Evolutionary conservation across 208 protist genomes (phyloP), one percentile per base, ranked within the genome.

Genomic region (Ichthyophonus hoferi): DNA sequence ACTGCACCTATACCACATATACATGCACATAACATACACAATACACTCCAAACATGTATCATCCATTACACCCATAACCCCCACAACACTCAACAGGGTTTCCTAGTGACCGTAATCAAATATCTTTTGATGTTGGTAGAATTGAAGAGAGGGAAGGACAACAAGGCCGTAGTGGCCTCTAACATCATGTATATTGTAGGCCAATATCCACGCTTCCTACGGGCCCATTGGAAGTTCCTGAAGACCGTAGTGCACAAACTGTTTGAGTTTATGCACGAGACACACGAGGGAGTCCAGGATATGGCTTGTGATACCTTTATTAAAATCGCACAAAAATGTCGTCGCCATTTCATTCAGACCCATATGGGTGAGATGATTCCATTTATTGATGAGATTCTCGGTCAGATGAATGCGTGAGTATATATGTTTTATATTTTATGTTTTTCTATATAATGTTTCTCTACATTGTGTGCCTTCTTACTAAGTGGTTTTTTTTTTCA

Each of bases 111-210:
- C 24, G 98, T 99, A 50, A 98, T 99, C 81, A 97, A 96, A 58
- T 97, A 99, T 33, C 95, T 99, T 2, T 94, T 99, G 2, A 95
- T 95, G 0, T 93, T 99, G 34, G 99, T 97, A 91, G 98, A 99
- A 83, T 96, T 96, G 90, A 95, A 95, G 58, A 86, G 83, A 37
- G 96, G 96, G 0, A 98, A 98, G 91, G 97, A 98, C 86, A 98
- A 99, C 93, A 98, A 98, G 83, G 98, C 98, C 0, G 97, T 99
- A 14, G 97, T 99, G 90, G 98, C 98, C 0, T 97, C 95, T 89
- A 98, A 99, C 91, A 99, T 99, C 88, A 99, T 99, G 98, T 99
- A 99, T 93, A 97, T 99, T 78, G 98, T 99, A 0, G 98, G 97
- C 12, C 98, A 99, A 93, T 99, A 99, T 92, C 98, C 98, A 2